A percentile compares a stretch with the other conserved stretches of the same genome.
phyloP scores from a whole-genome alignment of 768 basidiomycete genomes.

The Rhodotorula babjevae region DNA sequence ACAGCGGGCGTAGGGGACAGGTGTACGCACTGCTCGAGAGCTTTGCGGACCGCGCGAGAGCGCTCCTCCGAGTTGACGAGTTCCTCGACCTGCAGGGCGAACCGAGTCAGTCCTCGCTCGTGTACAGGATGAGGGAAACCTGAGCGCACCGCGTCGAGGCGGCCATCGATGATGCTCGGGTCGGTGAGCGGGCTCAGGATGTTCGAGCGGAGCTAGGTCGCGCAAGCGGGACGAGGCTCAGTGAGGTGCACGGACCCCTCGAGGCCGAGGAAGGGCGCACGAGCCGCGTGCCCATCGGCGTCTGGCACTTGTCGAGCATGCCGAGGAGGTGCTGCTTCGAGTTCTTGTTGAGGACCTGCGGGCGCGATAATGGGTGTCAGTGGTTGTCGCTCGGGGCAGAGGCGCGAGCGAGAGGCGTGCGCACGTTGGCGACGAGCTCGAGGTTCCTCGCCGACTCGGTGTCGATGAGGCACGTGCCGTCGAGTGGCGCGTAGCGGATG shows the following conservation, averaged over 20 bases:
- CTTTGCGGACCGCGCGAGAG: slow-evolving; percentile 64
- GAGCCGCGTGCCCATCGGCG: slow-evolving; percentile 81
- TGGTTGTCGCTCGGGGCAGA: not conserved
- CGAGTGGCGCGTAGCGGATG: slow-evolving; percentile 42
- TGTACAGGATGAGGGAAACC: slow-evolving; percentile 33
- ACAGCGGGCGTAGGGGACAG: not conserved
- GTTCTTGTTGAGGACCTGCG: slow-evolving; percentile 35
- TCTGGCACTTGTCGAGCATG: slow-evolving; percentile 67
- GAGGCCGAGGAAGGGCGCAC: slow-evolving; percentile 44
- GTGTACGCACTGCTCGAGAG: slow-evolving; percentile 52
- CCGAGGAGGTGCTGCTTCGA: slow-evolving; percentile 42
- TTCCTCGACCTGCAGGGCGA: slow-evolving; percentile 51
- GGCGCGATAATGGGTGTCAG: not conserved
- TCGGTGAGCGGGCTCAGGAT: slow-evolving; percentile 41
- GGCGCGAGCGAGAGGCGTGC: not conserved
- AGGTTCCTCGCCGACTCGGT: slow-evolving; percentile 80
- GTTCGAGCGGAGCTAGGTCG: slow-evolving; percentile 38
- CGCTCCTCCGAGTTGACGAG: slow-evolving; percentile 69
- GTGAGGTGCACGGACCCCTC: not conserved
- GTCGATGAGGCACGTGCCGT: slow-evolving; percentile 86
- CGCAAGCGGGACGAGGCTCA: too few species aligned
- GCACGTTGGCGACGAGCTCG: slow-evolving; percentile 76
- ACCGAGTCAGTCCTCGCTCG: slow-evolving; percentile 12
- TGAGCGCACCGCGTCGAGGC: slow-evolving; percentile 86
- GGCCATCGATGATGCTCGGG: slow-evolving; percentile 59